Conservation (phyloP, 257 asterid species). For the Coffea eugenioides region DNA sequence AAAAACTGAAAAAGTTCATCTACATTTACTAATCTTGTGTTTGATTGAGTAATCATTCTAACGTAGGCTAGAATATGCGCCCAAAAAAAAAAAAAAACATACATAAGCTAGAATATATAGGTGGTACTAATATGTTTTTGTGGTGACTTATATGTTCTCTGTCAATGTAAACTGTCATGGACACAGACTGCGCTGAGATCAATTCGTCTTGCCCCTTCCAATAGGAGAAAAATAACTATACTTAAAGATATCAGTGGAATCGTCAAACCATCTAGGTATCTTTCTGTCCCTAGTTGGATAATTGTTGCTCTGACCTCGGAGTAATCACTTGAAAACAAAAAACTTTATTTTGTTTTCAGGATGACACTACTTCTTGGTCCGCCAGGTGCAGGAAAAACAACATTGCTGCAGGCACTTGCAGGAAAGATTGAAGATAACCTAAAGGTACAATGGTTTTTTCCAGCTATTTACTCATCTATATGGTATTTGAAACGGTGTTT, state of each 20-base stretch:
- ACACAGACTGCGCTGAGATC: slow-evolving; percentile 31
- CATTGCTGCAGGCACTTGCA: slow-evolving; percentile 74
- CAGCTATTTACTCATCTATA: not conserved
- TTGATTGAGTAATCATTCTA: too few relatives aligned
- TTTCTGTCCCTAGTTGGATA: slow-evolving; percentile 21
- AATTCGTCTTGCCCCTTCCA: slow-evolving; percentile 35
- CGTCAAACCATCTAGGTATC: slow-evolving; percentile 79
- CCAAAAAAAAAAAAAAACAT: too few relatives aligned
- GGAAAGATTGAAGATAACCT: slow-evolving; percentile 30
- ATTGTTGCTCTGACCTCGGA: not conserved
- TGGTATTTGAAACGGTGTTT: not conserved
- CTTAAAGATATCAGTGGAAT: slow-evolving; percentile 70
- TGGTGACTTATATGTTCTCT: not conserved
- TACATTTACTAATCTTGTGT: not conserved
- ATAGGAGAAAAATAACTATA: slow-evolving; percentile 58
- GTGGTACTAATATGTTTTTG: too few relatives aligned
- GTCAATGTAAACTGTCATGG: slow-evolving; percentile 26
- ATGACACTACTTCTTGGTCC: slow-evolving; percentile 98
- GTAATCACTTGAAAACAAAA: not conserved
- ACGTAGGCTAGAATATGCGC: too few relatives aligned
- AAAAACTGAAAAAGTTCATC: too few relatives aligned
- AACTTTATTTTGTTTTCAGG: slow-evolving; percentile 29
- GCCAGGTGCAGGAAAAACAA: slow-evolving; percentile 92
- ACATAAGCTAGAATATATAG: too few relatives aligned
- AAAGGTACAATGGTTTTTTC: not conserved